Evolutionary conservation across 2,329 filamentous ascomycete genomes (phyloP).

Genomic region (Penicillium sp.): DNA sequence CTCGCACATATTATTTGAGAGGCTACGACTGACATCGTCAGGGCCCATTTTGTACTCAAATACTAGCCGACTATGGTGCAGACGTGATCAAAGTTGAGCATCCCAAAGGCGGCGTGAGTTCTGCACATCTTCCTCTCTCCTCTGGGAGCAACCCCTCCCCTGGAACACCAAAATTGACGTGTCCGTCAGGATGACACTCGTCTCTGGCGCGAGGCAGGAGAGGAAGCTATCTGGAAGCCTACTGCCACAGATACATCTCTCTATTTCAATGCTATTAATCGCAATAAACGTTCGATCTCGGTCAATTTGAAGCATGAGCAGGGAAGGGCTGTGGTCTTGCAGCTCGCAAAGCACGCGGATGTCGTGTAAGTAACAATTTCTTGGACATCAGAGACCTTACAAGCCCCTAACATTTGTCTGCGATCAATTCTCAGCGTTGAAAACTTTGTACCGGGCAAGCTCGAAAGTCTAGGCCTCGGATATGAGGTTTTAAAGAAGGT

Average conservation of each 20-base stretch:
- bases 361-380: slow-evolving; percentile 39
- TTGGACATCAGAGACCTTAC: neutral
- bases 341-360: slow-evolving; percentile 46
- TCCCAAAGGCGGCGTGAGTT: slow-evolving; percentile 38
- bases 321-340: slow-evolving; percentile 41
- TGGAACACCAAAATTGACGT: neutral
- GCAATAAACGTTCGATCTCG: slow-evolving; percentile 53
- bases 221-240: slow-evolving; percentile 37
- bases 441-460: slow-evolving; percentile 53
- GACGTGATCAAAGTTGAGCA: slow-evolving; percentile 51
- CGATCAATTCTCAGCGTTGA: slow-evolving; percentile 40
- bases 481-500: slow-evolving; percentile 45
- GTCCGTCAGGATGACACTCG: slow-evolving; percentile 38
- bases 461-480: slow-evolving; percentile 50
- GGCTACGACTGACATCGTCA: slow-evolving; percentile 12
- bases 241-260: slow-evolving; percentile 43
- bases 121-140: neutral
- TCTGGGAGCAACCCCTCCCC: neutral
- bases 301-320: slow-evolving; percentile 40
- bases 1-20: neutral
- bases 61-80: slow-evolving; percentile 55
- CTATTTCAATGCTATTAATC: slow-evolving; percentile 54
- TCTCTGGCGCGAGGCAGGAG: slow-evolving; percentile 39
- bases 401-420: neutral
- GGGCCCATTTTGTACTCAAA: slow-evolving; percentile 51